Base-by-base conservation (phyloP, 1,139 yeast species). In the Spencermartinsiella ligniputridi region DNA sequence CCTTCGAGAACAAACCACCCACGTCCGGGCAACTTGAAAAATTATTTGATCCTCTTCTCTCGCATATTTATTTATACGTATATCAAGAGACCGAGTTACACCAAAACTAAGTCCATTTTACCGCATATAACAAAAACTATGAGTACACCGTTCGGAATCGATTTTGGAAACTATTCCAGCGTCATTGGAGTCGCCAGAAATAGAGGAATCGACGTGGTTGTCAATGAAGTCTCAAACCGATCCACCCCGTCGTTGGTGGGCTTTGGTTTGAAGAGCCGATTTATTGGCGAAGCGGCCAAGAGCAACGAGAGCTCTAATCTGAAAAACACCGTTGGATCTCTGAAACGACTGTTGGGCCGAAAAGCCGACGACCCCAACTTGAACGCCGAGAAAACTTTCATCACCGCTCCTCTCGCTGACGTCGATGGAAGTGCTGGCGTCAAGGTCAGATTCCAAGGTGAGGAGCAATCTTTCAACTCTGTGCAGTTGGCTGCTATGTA, bases 141-240 rank as follows among this genome's bases (percentile, higher is more conserved):
- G 86, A 81, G 87, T 68, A 81, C 87, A 67, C 97, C 97, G 70
- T 87, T 92, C 64, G 98, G 98, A 76, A 84, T 92, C 71, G 99
- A 92, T 81, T 83, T 92, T 68, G 99, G 99, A 74, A 89, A 89
- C 74, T 77, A 79, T 75, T 86, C 78, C 52, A 81, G 95, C 53
- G 97, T 90, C 57, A 79, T 92, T 65, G 97, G 97, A 39, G 95
- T 95, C 67, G 98, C 98, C 53, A 86, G 95, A 70, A 92, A 92
- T 80, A 83, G 97, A 76, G 97, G 97, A 65, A 92, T 94, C 67
- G 98, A 92, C 70, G 83, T 94, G 62, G 87, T 92, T 61, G 97
- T 92, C 73, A 94, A 94, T 69, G 99, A 92, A 71, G 98, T 92
- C 43, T 90, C 97, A 47, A 92, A 92, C 82, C 85, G 98, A 72